These are phyloP conservation scores for Aspergillus sp. DNA, from an alignment of 2,329 filamentous ascomycete genomes.

Conservation along the genomic window DNA sequence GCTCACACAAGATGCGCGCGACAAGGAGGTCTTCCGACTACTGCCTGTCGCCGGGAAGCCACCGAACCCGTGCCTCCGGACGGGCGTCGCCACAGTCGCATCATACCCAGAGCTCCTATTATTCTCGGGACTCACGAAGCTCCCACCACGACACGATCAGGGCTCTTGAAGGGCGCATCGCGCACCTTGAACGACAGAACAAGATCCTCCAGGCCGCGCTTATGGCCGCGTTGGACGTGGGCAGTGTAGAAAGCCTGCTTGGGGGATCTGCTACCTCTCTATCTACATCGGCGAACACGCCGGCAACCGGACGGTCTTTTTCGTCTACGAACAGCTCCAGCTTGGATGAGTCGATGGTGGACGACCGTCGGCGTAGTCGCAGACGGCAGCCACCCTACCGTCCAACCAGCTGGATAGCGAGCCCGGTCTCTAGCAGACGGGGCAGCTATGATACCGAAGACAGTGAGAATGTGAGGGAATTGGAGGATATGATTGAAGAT, in stretches of 20 bases:
- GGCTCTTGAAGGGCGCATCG: constrained; percentile 41
- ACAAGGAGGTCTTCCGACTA: constrained; percentile 16
- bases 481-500: constrained; percentile 37
- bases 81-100: constrained; percentile 28
- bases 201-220: constrained; percentile 46
- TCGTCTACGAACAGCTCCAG: constrained; percentile 23
- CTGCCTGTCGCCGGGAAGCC: constrained; percentile 27
- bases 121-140: constrained; percentile 23
- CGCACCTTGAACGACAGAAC: constrained; percentile 46
- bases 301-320: constrained; percentile 20
- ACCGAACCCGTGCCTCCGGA: constrained; percentile 22
- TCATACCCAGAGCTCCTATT: constrained; percentile 25
- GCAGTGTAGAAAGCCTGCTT: constrained; percentile 31
- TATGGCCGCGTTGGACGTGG: constrained; percentile 42
- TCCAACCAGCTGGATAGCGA: constrained; percentile 35
- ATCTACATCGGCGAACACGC: constrained; percentile 16
- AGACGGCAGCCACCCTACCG: constrained; percentile 16
- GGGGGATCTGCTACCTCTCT: constrained; percentile 26
- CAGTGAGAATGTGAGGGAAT: constrained; percentile 28
- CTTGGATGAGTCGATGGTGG: constrained; percentile 9
- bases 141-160: constrained; percentile 22
- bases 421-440: constrained; percentile 30
- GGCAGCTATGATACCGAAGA: constrained; percentile 29
- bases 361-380: neutral
- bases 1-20: constrained; percentile 5